Evolutionary conservation across 768 basidiomycete species (phyloP).

Genomic region (Trichaptum fuscoviolaceum): DNA sequence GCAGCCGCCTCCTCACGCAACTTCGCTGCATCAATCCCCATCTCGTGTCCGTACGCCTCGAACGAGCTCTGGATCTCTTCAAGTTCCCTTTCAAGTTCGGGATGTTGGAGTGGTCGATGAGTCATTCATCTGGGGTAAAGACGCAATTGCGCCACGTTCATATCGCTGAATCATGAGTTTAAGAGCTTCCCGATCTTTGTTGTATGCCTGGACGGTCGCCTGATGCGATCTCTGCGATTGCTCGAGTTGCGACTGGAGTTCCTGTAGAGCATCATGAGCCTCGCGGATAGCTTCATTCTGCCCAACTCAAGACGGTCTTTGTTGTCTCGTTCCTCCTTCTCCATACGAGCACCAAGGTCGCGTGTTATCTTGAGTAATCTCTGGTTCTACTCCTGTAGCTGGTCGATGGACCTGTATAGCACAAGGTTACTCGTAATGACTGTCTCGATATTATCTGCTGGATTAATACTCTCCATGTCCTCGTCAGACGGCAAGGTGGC

Average conservation of each 20-base stretch:
- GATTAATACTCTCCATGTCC: constrained; percentile 42
- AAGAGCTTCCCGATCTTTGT: constrained; percentile 85
- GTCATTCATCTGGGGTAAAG: constrained; percentile 23
- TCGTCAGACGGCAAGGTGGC: constrained; percentile 73
- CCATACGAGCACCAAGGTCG: constrained; percentile 80
- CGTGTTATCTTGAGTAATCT: constrained; percentile 79
- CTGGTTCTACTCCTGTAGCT: constrained; percentile 90
- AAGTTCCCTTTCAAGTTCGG: constrained; percentile 53
- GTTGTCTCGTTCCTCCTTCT: constrained; percentile 76
- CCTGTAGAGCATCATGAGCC: constrained; percentile 82
- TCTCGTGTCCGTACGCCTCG: constrained; percentile 74
- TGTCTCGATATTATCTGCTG: constrained; percentile 57
- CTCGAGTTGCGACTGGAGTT: constrained; percentile 74
- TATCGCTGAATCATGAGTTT: constrained; percentile 64
- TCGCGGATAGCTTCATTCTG: constrained; percentile 78
- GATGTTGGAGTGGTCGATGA: constrained; percentile 10
- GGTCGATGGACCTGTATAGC: constrained; percentile 72
- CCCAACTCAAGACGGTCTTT: constrained; percentile 60
- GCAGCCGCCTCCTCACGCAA: constrained; percentile 64
- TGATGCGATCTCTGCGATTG: constrained; percentile 68
- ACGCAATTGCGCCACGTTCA: constrained; percentile 26
- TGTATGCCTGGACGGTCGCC: constrained; percentile 68
- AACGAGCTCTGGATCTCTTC: constrained; percentile 74
- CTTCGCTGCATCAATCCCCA: constrained; percentile 67
- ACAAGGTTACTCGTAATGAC: constrained; percentile 89